A percentile compares a stretch with the other conserved stretches of the same genome.
These are phyloP conservation scores for Astrocystis sublimbata DNA, from an alignment of 495 filamentous ascomycete species.

Conservation along the genomic window DNA sequence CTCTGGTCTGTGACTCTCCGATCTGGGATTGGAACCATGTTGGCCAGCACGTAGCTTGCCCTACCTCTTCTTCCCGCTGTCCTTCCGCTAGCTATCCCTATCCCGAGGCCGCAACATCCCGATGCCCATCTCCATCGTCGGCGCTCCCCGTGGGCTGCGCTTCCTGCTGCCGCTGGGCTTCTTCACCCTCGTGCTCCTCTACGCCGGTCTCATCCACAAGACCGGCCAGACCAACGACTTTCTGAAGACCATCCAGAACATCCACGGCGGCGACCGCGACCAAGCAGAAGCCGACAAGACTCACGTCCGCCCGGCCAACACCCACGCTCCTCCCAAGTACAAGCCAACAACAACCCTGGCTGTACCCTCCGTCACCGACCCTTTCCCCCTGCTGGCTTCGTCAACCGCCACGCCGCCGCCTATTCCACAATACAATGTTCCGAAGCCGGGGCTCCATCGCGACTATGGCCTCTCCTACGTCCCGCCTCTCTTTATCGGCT, in stretches of 20 bases:
- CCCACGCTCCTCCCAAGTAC: constrained; percentile 35
- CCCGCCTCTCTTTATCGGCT: constrained; percentile 57
- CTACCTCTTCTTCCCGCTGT: background rate
- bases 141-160: constrained; percentile 30
- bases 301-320: constrained; percentile 27
- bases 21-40: background rate
- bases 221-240: constrained; percentile 20
- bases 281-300: constrained; percentile 10
- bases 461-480: constrained; percentile 33
- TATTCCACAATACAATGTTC: constrained; percentile 38
- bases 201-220: constrained; percentile 25
- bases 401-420: constrained; percentile 30
- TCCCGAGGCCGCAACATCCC: background rate
- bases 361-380: constrained; percentile 26
- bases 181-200: constrained; percentile 26
- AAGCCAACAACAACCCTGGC: constrained; percentile 31
- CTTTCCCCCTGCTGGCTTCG: constrained; percentile 27
- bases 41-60: background rate
- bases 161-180: constrained; percentile 24
- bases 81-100: background rate
- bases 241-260: constrained; percentile 25
- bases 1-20: background rate
- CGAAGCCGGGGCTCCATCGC: constrained; percentile 32
- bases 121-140: constrained; percentile 26
- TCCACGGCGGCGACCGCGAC: background rate